A percentile compares a stretch with the other conserved stretches of the same genome.
phyloP scores from a whole-genome alignment of 2,329 filamentous ascomycete species.

The Ceratocystis lukuohia region DNA sequence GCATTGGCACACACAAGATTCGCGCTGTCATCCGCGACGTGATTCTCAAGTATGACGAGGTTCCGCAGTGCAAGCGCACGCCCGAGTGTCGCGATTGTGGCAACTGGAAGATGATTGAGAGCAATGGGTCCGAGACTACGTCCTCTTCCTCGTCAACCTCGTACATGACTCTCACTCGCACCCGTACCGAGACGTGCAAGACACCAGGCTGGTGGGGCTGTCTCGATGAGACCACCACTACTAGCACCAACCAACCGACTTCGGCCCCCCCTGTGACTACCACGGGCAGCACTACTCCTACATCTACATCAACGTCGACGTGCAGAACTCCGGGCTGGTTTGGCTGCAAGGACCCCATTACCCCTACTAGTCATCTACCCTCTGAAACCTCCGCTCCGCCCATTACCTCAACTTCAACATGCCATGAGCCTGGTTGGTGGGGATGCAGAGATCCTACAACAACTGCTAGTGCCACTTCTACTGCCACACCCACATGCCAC shows the following conservation, averaged over 20 bases:
- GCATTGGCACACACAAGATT: conserved; percentile 84
- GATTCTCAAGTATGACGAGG: conserved; percentile 65
- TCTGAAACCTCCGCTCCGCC: conserved; percentile 24
- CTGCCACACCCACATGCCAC: conserved; percentile 40
- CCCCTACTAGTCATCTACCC: conserved; percentile 27
- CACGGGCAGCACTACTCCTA: conserved; percentile 29
- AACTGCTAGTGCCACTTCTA: conserved; percentile 30
- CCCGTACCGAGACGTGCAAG: conserved; percentile 73
- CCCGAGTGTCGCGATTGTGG: conserved; percentile 78
- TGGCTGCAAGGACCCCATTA: conserved; percentile 43
- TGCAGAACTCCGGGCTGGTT: conserved; percentile 54
- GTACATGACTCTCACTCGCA: conserved; percentile 44
- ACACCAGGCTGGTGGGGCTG: conserved; percentile 90
- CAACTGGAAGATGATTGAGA: conserved; percentile 89
- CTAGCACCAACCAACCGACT: conserved; percentile 27
- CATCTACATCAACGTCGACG: conserved; percentile 38
- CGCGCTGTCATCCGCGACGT: conserved; percentile 78
- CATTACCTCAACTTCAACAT: conserved; percentile 22
- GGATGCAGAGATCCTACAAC: conserved; percentile 22
- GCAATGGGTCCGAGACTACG: conserved; percentile 69
- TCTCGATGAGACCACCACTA: conserved; percentile 47
- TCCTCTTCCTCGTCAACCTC: conserved; percentile 41
- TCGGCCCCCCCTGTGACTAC: conserved; percentile 21
- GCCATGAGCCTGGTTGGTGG: conserved; percentile 20
- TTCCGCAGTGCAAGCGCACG: conserved; percentile 63